These are phyloP conservation scores for Microsporum canis DNA, from an alignment of 2,329 filamentous ascomycete species.

Conservation along the genomic window DNA sequence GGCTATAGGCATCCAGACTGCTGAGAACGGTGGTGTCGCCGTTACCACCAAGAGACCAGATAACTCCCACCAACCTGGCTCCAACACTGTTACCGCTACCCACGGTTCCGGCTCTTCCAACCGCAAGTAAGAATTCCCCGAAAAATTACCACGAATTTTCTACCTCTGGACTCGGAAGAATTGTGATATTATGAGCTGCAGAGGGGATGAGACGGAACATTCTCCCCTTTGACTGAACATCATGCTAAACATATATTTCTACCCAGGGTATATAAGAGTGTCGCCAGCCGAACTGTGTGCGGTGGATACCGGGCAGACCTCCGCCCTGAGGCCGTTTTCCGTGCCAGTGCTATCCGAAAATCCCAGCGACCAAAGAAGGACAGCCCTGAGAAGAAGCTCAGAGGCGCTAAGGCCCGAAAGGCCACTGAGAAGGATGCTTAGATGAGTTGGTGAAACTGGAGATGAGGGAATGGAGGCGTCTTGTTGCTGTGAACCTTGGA, in stretches of 20 bases:
- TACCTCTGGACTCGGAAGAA: not conserved
- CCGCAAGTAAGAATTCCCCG: slow-evolving; percentile 55
- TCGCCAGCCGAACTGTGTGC: slow-evolving; percentile 75
- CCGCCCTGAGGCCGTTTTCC: slow-evolving; percentile 66
- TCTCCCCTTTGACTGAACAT: slow-evolving; percentile 11
- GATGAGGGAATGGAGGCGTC: not conserved
- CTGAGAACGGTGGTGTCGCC: slow-evolving; percentile 67
- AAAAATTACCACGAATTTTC: not conserved
- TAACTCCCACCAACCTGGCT: slow-evolving; percentile 60
- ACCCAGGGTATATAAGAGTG: slow-evolving; percentile 70
- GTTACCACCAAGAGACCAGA: slow-evolving; percentile 75
- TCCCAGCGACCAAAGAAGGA: slow-evolving; percentile 72
- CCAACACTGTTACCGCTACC: slow-evolving; percentile 52
- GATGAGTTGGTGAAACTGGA: slow-evolving; percentile 10
- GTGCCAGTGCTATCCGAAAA: slow-evolving; percentile 72
- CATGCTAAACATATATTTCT: slow-evolving; percentile 9
- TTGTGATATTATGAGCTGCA: not conserved
- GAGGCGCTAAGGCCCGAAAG: slow-evolving; percentile 68
- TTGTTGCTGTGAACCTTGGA: not conserved
- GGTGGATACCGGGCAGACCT: slow-evolving; percentile 73
- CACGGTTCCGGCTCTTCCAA: slow-evolving; percentile 62
- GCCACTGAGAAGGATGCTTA: slow-evolving; percentile 39
- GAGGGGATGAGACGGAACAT: not conserved
- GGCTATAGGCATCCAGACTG: slow-evolving; percentile 70
- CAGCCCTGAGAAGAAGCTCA: slow-evolving; percentile 58